These are phyloP conservation scores for Persicaria tinctoria DNA, from an alignment of 148 eudicot genomes.

Conservation along the genomic window DNA sequence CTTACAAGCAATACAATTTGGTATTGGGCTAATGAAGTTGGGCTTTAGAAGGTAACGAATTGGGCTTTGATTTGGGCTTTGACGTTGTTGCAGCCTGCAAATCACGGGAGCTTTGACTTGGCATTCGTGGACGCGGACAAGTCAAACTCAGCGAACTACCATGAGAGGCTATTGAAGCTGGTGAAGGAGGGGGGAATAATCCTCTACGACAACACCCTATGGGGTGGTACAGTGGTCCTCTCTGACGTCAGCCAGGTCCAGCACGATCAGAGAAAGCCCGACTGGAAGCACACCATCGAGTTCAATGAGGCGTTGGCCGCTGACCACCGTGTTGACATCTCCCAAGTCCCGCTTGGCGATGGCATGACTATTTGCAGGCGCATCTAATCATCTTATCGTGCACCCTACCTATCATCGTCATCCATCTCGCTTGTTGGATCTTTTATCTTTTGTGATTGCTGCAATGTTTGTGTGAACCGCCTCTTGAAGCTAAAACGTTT, in stretches of 20 bases:
- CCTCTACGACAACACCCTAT: conserved; percentile 32
- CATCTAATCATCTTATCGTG: not conserved
- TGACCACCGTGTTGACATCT: not conserved
- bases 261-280: not conserved
- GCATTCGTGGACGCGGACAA: conserved; percentile 35
- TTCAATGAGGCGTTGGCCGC: not conserved
- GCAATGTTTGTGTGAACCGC: too few species aligned
- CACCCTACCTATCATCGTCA: too few species aligned
- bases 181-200: conserved; percentile 31
- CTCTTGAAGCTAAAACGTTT: too few species aligned
- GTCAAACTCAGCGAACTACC: conserved; percentile 27
- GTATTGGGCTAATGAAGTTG: too few species aligned
- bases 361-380: not conserved
- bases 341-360: not conserved
- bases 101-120: conserved; percentile 23
- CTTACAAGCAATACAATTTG: too few species aligned
- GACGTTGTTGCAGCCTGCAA: too few species aligned
- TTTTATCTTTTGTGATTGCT: too few species aligned
- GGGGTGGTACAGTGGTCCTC: conserved; percentile 19
- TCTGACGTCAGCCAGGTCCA: too few species aligned
- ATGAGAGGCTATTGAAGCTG: conserved; percentile 24
- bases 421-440: too few species aligned
- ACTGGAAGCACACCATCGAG: not conserved
- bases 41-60: too few species aligned
- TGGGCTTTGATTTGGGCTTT: too few species aligned